A percentile compares a stretch with the other conserved stretches of the same genome.
Evolutionary conservation across 768 basidiomycete species (phyloP).

Genomic region (Xerocomellus intermedius): DNA sequence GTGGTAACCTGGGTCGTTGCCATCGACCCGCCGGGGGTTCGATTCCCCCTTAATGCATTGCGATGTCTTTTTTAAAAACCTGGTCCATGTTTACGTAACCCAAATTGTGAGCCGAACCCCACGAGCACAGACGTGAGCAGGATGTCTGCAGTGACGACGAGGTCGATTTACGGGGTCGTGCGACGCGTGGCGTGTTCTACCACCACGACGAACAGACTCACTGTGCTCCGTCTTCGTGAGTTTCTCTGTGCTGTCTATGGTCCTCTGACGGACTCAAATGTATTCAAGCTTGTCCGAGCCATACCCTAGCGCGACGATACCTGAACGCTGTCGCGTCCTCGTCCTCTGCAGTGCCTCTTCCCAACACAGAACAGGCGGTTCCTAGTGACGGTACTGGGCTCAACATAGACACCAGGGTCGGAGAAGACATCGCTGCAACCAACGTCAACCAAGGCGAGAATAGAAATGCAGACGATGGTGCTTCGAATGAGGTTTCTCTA

Average conservation of each 20-base stretch:
- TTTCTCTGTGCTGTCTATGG: background rate
- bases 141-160: background rate
- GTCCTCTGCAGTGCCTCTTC: background rate
- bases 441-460: background rate
- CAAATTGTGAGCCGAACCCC: too few species aligned
- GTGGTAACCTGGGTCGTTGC: conserved; percentile 69
- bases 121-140: background rate
- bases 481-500: background rate
- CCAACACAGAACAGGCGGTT: background rate
- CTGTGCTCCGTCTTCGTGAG: conserved; percentile 11
- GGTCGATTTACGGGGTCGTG: background rate
- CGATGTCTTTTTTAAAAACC: too few species aligned
- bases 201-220: background rate
- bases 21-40: conserved; percentile 87
- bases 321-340: conserved; percentile 3
- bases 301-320: background rate
- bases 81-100: background rate
- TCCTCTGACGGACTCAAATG: background rate
- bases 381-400: background rate
- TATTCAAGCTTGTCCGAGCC: conserved; percentile 1
- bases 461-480: background rate
- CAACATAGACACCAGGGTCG: background rate
- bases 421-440: background rate
- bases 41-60: conserved; percentile 54
- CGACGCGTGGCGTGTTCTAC: background rate